A percentile compares a stretch with the other conserved stretches of the same genome.
Evolutionary conservation across 768 basidiomycete species (phyloP).

Genomic region (Boletus rubescentipes): DNA sequence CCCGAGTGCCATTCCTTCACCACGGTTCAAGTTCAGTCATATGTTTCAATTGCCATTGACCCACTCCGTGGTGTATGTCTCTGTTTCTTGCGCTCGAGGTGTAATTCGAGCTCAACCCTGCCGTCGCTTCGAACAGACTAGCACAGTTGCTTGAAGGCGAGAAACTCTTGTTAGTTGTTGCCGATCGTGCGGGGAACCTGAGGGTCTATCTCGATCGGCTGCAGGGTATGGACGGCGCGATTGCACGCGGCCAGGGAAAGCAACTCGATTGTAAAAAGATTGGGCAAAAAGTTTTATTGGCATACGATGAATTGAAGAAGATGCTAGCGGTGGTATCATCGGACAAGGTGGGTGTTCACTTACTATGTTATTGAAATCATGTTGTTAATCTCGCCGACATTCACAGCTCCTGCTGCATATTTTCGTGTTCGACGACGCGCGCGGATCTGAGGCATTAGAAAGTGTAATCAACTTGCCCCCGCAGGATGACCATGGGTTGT

Average conservation of each 20-base stretch:
- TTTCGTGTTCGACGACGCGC: constrained; percentile 48
- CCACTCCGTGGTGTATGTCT: constrained; percentile 18
- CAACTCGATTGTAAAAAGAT: constrained; percentile 46
- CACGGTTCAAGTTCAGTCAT: constrained; percentile 15
- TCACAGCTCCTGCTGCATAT: constrained; percentile 41
- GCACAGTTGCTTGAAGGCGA: constrained; percentile 41
- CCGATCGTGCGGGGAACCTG: constrained; percentile 35
- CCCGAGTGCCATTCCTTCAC: constrained; percentile 21
- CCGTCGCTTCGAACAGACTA: constrained; percentile 21
- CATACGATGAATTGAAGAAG: constrained; percentile 53
- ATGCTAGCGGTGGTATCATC: constrained; percentile 46
- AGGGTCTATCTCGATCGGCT: constrained; percentile 41
- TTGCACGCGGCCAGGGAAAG: constrained; percentile 30
- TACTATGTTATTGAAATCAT: neutral
- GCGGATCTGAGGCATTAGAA: constrained; percentile 41
- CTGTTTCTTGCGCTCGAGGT: no score
- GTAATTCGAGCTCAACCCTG: neutral
- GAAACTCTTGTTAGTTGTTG: constrained; percentile 43
- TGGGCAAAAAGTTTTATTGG: constrained; percentile 42
- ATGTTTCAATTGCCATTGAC: constrained; percentile 21
- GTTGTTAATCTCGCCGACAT: neutral
- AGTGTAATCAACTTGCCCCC: constrained; percentile 38
- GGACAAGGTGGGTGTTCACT: constrained; percentile 35
- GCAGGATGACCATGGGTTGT: constrained; percentile 40
- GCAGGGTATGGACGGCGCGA: constrained; percentile 30